Conservation (phyloP, 768 basidiomycete genomes). For the Paxillus rubicundulus region DNA sequence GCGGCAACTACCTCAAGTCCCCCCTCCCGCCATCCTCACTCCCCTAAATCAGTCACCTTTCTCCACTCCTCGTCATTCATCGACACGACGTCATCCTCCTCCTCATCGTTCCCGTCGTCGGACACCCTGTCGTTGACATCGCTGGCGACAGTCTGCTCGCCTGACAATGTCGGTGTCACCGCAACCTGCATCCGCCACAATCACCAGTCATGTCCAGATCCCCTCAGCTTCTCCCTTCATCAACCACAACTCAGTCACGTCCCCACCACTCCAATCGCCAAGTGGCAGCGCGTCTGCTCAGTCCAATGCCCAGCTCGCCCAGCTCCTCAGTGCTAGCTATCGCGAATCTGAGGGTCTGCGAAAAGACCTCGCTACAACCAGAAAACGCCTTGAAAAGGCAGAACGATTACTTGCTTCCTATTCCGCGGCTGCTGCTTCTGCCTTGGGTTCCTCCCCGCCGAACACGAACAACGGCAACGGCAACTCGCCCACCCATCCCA, state of each 20-base stretch:
- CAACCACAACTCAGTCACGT: background rate
- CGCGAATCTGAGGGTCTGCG: conserved; percentile 51
- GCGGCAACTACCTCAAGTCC: background rate
- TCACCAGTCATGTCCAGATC: background rate
- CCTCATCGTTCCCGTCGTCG: too few relatives aligned
- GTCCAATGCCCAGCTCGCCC: conserved; percentile 54
- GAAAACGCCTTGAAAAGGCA: conserved; percentile 51
- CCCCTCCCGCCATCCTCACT: background rate
- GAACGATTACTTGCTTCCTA: conserved; percentile 43
- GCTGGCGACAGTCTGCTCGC: background rate
- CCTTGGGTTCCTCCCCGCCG: conserved; percentile 18
- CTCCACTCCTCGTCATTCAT: background rate
- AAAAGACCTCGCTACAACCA: conserved; percentile 41
- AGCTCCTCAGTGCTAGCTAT: conserved; percentile 53
- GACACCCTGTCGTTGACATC: background rate
- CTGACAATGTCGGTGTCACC: conserved; percentile 20
- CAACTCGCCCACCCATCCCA: conserved; percentile 5
- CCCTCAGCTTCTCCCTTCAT: background rate
- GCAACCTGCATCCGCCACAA: conserved; percentile 8
- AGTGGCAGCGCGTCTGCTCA: conserved; percentile 17
- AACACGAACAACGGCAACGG: conserved; percentile 13
- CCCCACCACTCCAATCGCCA: conserved; percentile 15
- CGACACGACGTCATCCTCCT: conserved; percentile 4
- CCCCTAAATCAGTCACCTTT: background rate
- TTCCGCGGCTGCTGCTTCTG: conserved; percentile 16